These are phyloP conservation scores for Botryosphaeria dothidea DNA, from an alignment of 2,329 filamentous ascomycete species.

Conservation along the genomic window DNA sequence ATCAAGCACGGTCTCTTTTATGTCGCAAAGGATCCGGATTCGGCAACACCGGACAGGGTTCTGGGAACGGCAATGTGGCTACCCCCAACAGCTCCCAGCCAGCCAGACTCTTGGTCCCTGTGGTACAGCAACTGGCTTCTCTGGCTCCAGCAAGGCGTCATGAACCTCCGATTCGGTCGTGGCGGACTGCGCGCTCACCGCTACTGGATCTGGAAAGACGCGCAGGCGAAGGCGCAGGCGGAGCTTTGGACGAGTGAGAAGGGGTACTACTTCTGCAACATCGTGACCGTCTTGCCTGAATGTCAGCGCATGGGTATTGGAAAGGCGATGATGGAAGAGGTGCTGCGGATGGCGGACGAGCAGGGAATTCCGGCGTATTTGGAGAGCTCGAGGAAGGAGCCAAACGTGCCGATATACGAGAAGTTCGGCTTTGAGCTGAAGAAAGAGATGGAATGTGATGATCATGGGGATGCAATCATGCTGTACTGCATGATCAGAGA, in stretches of 20 bases:
- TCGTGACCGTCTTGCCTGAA: conserved; percentile 67
- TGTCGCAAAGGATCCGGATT: conserved; percentile 62
- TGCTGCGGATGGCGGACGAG: conserved; percentile 63
- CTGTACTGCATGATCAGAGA: conserved; percentile 50
- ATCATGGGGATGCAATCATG: conserved; percentile 55
- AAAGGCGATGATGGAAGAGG: conserved; percentile 62
- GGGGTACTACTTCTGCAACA: conserved; percentile 77
- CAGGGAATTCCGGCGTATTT: conserved; percentile 69
- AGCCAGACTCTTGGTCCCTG: conserved; percentile 59
- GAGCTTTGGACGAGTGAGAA: conserved; percentile 64
- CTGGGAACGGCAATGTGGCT: conserved; percentile 75
- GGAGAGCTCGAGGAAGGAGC: conserved; percentile 67
- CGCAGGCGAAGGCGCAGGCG: conserved; percentile 62
- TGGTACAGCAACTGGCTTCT: conserved; percentile 67
- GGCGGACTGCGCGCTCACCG: conserved; percentile 68
- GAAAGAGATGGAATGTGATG: conserved; percentile 67
- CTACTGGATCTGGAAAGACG: conserved; percentile 72
- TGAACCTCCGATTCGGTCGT: conserved; percentile 68
- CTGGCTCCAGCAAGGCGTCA: conserved; percentile 64
- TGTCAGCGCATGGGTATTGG: conserved; percentile 69
- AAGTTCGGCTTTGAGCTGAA: conserved; percentile 67
- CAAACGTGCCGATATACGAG: conserved; percentile 71
- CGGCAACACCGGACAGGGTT: conserved; percentile 46
- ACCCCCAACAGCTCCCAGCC: conserved; percentile 52
- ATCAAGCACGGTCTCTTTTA: conserved; percentile 70